These are phyloP conservation scores for Aspergillus sp. DNA, from an alignment of 2,329 filamentous ascomycete genomes.

Conservation along the genomic window DNA sequence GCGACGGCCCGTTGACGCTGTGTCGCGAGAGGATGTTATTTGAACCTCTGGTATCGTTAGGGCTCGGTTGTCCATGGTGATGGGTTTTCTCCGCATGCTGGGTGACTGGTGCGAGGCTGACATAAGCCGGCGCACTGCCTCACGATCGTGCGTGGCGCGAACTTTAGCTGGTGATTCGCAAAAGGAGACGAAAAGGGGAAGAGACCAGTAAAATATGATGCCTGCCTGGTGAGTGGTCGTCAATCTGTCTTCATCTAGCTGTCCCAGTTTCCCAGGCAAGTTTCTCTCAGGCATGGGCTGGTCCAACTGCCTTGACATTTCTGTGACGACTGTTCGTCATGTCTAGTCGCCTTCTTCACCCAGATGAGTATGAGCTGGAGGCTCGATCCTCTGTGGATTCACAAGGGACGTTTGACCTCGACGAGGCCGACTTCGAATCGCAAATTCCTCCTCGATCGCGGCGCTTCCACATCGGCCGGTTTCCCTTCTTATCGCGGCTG, in stretches of 20 bases:
- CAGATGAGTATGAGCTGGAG: conserved; percentile 42
- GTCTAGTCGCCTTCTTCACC: conserved; percentile 37
- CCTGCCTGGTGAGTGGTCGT: background rate
- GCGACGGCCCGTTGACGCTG: background rate
- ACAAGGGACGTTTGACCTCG: conserved; percentile 40
- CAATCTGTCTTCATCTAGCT: background rate
- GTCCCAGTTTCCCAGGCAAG: conserved; percentile 2
- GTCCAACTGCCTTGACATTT: conserved; percentile 6
- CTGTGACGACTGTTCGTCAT: conserved; percentile 24
- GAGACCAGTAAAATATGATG: background rate
- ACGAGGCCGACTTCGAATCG: conserved; percentile 42
- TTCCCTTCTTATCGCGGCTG: conserved; percentile 27
- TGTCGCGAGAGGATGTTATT: background rate
- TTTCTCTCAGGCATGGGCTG: conserved; percentile 16
- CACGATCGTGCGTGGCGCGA: background rate
- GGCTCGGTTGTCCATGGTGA: too few species aligned
- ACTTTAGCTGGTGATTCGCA: background rate
- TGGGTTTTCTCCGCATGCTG: background rate
- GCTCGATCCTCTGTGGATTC: conserved; percentile 39
- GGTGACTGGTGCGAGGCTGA: background rate
- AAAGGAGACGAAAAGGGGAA: background rate
- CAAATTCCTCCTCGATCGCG: conserved; percentile 28
- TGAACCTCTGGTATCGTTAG: too few species aligned
- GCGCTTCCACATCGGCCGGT: conserved; percentile 15
- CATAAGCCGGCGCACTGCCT: conserved; percentile 1